A percentile compares a stretch with the other conserved stretches of the same genome.
These are phyloP conservation scores for Tilletia horrida DNA, from an alignment of 1,284 basidiomycete species.

Conservation along the genomic window DNA sequence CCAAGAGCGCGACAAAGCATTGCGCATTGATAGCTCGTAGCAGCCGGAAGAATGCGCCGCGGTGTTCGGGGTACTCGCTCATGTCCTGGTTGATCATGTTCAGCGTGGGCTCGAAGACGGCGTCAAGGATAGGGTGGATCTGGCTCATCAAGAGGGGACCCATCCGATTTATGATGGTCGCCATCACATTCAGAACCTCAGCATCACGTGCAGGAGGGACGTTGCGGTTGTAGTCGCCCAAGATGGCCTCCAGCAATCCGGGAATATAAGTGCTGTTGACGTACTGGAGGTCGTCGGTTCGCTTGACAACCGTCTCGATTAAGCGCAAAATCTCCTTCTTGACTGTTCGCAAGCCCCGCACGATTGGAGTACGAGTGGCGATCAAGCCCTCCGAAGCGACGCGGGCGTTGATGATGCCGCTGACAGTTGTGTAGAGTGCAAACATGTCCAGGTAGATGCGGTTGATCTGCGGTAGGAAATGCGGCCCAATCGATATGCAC, in stretches of 20 bases:
- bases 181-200: slow-evolving; percentile 96
- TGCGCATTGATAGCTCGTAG: slow-evolving; percentile 86
- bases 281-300: slow-evolving; percentile 89
- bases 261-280: slow-evolving; percentile 92
- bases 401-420: slow-evolving; percentile 92
- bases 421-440: slow-evolving; percentile 94
- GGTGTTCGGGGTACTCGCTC: slow-evolving; percentile 94
- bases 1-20: slow-evolving; percentile 93
- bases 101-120: slow-evolving; percentile 94
- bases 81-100: slow-evolving; percentile 99
- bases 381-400: slow-evolving; percentile 75
- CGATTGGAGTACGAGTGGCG: slow-evolving; percentile 95
- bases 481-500: slow-evolving; percentile 92
- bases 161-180: slow-evolving; percentile 72
- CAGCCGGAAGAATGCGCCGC: slow-evolving; percentile 94
- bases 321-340: slow-evolving; percentile 95
- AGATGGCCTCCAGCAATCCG: slow-evolving; percentile 89
- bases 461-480: slow-evolving; percentile 94
- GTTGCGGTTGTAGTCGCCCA: slow-evolving; percentile 94
- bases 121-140: slow-evolving; percentile 92
- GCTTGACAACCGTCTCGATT: slow-evolving; percentile 96
- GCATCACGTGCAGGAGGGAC: slow-evolving; percentile 91
- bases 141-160: slow-evolving; percentile 71
- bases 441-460: slow-evolving; percentile 98
- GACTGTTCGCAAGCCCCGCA: slow-evolving; percentile 88